Base-by-base conservation (phyloP, 2,329 filamentous ascomycete species). In the Microcyclospora pomicola region DNA sequence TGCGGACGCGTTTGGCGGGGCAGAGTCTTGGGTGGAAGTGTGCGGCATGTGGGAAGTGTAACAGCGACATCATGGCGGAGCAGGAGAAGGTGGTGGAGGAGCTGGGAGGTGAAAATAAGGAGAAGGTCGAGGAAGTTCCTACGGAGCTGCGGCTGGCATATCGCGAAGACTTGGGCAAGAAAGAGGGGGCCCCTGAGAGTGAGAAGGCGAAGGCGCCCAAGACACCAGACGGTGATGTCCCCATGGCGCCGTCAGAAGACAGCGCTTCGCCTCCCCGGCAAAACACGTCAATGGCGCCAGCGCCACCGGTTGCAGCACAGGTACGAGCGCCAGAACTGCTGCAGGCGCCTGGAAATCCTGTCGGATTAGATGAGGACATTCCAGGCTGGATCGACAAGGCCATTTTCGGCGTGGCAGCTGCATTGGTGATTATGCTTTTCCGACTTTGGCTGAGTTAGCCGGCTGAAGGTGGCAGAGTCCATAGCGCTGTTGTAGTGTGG, bases 321-420 rank as follows among this genome's bases (percentile, higher is more conserved):
- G 38, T 27, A 16, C 37, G 30, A 31, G 33, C 35, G 29, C 19
- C 10, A 29, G 15, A 27, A 27, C 35, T 33, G n/a, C 12, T 31
- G 5, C 30, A 31, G 30, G 39, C 41, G 10, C 34, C 42, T 6
- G 40, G 36, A 11, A 27, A 42, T 11, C 31, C 24, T 12, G 31
- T 28, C 12, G 34, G 36, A 14, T 34, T 34, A 7, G 48, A 67
- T 37, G 68, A 72, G 19, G 72, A 66, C 2, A 71, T 82, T 12
- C 73, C 78, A 2, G 62, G 76, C 10, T 93, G 84, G 81, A 68
- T 94, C 13, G 87, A 94, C 59, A 75, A 82, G 45, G 72, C 79
- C 29, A 94, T 94, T 47, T 74, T 79, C 15, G 79, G 75, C 6
- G 61, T 94, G 13, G 65, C 83, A 0, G 68, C 83, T 11, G 66